These are phyloP conservation scores for Amylostereum chailletii DNA, from an alignment of 1,284 basidiomycete genomes.

Conservation along the genomic window DNA sequence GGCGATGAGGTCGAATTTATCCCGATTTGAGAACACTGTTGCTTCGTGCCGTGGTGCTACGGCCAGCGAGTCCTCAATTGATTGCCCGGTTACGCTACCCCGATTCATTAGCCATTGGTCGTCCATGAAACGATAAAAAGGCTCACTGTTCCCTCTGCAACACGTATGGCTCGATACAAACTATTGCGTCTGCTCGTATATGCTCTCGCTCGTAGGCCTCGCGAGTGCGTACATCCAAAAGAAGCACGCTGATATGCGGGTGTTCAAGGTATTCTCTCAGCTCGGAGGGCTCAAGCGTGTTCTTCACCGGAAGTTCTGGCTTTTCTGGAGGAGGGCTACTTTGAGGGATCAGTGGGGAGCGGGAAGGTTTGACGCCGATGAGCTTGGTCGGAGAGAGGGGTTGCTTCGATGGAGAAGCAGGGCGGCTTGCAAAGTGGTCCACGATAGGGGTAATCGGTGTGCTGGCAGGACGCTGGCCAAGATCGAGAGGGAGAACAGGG, in stretches of 20 bases:
- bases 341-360: slow-evolving; percentile 17
- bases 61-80: slow-evolving; percentile 72
- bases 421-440: slow-evolving; percentile 50
- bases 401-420: slow-evolving; percentile 34
- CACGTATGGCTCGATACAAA: slow-evolving; percentile 83
- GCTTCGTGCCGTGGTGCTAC: slow-evolving; percentile 67
- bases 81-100: slow-evolving; percentile 53
- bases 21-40: slow-evolving; percentile 68
- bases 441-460: slow-evolving; percentile 57
- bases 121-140: background rate
- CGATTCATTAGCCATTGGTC: background rate
- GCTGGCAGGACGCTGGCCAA: slow-evolving; percentile 53
- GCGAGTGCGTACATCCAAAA: slow-evolving; percentile 79
- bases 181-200: slow-evolving; percentile 61
- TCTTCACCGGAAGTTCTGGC: slow-evolving; percentile 44
- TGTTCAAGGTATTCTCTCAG: slow-evolving; percentile 53
- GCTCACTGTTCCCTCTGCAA: slow-evolving; percentile 63
- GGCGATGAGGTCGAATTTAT: slow-evolving; percentile 87
- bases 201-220: slow-evolving; percentile 71
- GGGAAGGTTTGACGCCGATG: slow-evolving; percentile 9
- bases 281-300: slow-evolving; percentile 51
- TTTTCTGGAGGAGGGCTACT: slow-evolving; percentile 21
- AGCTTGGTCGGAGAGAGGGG: slow-evolving; percentile 33
- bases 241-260: slow-evolving; percentile 53
- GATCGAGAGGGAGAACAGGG: slow-evolving; percentile 45